Evolutionary conservation across 805 yeast genomes (phyloP), one percentile per base, ranked within the genome.

Genomic region (Yueomyces sinensis): DNA sequence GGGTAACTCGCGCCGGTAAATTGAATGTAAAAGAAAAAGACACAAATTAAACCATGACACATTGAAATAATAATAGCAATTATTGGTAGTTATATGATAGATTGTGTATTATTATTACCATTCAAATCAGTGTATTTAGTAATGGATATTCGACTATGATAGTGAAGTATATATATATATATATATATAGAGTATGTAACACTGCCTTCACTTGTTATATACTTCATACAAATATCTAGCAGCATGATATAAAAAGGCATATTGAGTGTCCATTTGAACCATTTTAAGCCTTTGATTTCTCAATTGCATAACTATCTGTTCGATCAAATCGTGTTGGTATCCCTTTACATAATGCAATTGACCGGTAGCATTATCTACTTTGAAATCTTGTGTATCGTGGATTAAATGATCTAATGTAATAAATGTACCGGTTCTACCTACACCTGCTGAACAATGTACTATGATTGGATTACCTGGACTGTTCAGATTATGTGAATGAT

Each of bases 391-490:
- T 1, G 56, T 52, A 19, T 54, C 47, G 35, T 49, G 56, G 19
- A 53, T 38, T 19, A 57, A 19, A 33, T 57, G 59, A 29, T 56
- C 60, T 18, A 57, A 31, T 9, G 87, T 74, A 39, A 83, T 72
- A 49, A 77, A 82, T 1, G 95, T 84, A 3, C 98, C 98, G 0
- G 97, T 83, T 42, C 98, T 63, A 3, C 98, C 98, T 40, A 94
- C 89, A 1, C 98, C 98, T 0, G 98, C 98, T 4, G 95, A 84
- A 49, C 98, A 91, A 52, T 91, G 98, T 16, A 81, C 82, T 30
- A 86, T 60, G 2, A 76, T 64, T 16, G 91, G 89, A 31, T 50
- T 55, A 3, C 43, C 48, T 1, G 35, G 29, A 6, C 45, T 40
- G 31, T 56, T 56, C 18, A 60, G 38, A 1, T 41, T 38, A 28